Conservation (phyloP, 768 basidiomycete species). For the Russula olivacea region DNA sequence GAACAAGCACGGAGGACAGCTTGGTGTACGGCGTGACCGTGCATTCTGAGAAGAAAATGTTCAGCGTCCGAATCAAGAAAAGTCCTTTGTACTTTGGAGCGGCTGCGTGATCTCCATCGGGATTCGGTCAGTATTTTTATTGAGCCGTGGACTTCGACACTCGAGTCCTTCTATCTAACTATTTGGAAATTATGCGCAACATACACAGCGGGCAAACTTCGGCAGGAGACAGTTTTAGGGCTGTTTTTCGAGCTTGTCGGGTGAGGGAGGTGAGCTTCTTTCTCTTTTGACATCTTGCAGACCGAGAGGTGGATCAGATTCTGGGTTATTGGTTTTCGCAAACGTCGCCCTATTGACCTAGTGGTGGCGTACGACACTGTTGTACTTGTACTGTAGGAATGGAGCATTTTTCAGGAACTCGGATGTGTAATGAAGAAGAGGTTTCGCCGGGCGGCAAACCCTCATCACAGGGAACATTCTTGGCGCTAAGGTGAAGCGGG, state of each 20-base stretch:
- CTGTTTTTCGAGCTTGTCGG: no score
- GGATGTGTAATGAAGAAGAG: no score
- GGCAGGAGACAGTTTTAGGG: not conserved
- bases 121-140: not conserved
- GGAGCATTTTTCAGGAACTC: no score
- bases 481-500: not conserved
- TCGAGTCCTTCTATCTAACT: not conserved
- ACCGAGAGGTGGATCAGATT: not conserved
- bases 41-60: not conserved
- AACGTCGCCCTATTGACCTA: no score
- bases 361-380: not conserved
- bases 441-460: no score
- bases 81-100: no score
- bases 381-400: no score
- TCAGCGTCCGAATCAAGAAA: no score
- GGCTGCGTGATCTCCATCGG: not conserved
- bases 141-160: not conserved
- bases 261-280: no score
- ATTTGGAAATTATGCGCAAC: not conserved
- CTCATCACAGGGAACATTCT: not conserved
- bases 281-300: not conserved
- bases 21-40: not conserved
- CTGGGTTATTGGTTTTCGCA: not conserved
- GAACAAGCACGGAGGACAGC: not conserved
- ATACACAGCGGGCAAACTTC: not conserved